Base-by-base conservation (phyloP, 2,329 filamentous ascomycete species). In the Exophiala viscosa region DNA sequence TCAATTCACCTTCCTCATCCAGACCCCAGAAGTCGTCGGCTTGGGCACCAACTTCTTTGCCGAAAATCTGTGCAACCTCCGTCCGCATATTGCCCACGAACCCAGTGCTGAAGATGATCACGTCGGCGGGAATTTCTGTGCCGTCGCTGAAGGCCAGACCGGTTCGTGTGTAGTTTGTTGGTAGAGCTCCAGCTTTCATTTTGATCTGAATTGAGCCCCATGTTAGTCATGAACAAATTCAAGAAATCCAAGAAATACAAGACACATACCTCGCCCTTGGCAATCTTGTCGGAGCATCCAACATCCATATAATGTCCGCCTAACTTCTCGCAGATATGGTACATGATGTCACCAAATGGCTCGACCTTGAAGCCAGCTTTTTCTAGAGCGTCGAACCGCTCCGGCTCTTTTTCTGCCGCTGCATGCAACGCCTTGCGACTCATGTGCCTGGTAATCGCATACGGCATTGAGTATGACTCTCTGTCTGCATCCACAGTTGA, bases 261-360 rank as follows among this genome's bases (percentile, higher is more conserved):
- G 49, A 1, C 58, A 61, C 6, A 63, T 54, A 45, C 59, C 58
- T 13, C n/a, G 14, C 73, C 71, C 6, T 72, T 65, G 13, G 70
- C 62, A 40, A 77, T 75, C 43, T 72, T 67, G 17, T 65, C 64
- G 1, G 67, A 72, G 2, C 67, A 67, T 1, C 75, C 75, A 17
- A 75, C 70, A 49, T 77, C 74, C 39, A 77, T 69, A 55, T 76
- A 77, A 59, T 77, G 74, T 0, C 75, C 73, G 5, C 75, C 75
- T 31, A 70, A 66, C 1, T 72, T 67, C 36, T 73, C 68, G 48
- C 66, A 69, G 31, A 76, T 66, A 46, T 72, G 68, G 18, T 59
- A 63, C 44, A 65, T 62, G 17, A 70, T 57, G 64, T 73, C 62
- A 50, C 62, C 62, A 63, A 67, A 59, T 46, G 70, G 55, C 48